phyloP scores from a whole-genome alignment of 2,329 filamentous ascomycete genomes.

The Stachybotrys chartarum region DNA sequence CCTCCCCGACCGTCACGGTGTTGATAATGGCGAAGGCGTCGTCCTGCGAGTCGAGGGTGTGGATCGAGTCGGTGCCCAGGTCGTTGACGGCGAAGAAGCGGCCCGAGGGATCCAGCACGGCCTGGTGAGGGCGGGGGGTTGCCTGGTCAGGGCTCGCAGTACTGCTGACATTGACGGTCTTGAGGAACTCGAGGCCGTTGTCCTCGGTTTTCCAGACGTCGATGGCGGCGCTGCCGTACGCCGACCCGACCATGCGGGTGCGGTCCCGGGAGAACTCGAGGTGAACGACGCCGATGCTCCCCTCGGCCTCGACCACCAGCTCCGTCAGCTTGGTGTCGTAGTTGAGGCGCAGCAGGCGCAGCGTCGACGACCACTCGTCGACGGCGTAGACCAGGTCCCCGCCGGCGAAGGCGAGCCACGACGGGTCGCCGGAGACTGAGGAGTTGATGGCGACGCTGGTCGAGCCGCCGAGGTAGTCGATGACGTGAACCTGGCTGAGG shows the following conservation, averaged over 20 bases:
- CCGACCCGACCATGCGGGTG: constrained; percentile 36
- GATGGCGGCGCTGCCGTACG: constrained; percentile 31
- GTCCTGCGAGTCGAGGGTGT: constrained; percentile 35
- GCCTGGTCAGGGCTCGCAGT: constrained; percentile 23
- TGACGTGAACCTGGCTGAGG: not conserved
- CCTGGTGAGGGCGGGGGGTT: constrained; percentile 37
- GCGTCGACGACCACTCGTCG: constrained; percentile 30
- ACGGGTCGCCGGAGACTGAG: not conserved
- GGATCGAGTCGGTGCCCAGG: constrained; percentile 40
- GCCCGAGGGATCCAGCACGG: constrained; percentile 39
- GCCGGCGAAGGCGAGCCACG: not conserved
- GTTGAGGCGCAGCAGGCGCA: constrained; percentile 33
- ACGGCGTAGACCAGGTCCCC: not conserved
- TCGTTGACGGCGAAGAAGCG: constrained; percentile 42
- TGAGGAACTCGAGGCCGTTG: constrained; percentile 28
- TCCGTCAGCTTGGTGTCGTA: constrained; percentile 19
- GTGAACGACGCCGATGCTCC: constrained; percentile 37
- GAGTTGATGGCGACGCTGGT: not conserved
- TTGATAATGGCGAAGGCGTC: constrained; percentile 31
- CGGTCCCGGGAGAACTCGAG: constrained; percentile 37
- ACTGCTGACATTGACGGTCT: constrained; percentile 25
- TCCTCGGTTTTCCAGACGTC: constrained; percentile 38
- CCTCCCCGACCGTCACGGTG: constrained; percentile 24
- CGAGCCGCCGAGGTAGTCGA: not conserved
- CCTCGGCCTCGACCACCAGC: constrained; percentile 20